A percentile compares a stretch with the other conserved stretches of the same genome.
Evolutionary conservation across 768 basidiomycete species (phyloP).

Genomic region (Terana coerulea): DNA sequence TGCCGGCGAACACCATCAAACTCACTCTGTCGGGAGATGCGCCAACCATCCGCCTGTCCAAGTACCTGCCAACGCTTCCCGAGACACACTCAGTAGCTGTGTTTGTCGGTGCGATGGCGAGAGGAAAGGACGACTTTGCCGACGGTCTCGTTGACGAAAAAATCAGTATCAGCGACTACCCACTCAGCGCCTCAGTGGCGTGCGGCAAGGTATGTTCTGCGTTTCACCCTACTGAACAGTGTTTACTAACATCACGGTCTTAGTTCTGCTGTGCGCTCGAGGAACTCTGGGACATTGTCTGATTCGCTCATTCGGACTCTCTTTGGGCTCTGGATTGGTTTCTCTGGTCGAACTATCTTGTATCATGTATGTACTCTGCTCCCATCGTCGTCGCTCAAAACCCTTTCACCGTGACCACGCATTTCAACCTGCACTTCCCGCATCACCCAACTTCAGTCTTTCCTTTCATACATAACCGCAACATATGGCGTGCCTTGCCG

Average conservation of each 20-base stretch:
- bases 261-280: constrained; percentile 91
- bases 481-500: neutral
- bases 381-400: constrained; percentile 5
- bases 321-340: neutral
- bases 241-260: constrained; percentile 2
- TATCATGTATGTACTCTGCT: constrained; percentile 14
- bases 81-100: constrained; percentile 88
- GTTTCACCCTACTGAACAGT: neutral
- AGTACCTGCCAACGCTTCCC: constrained; percentile 82
- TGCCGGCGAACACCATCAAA: constrained; percentile 94
- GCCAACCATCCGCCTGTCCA: constrained; percentile 72
- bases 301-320: constrained; percentile 17
- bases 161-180: constrained; percentile 93
- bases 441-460: constrained; percentile 17
- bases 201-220: constrained; percentile 83
- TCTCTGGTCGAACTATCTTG: neutral
- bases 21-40: constrained; percentile 94
- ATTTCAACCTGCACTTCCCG: constrained; percentile 21
- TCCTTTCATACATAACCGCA: constrained; percentile 9
- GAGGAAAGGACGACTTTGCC: constrained; percentile 95
- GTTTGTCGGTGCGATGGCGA: constrained; percentile 98
- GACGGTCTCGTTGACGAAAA: constrained; percentile 94
- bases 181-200: constrained; percentile 88
- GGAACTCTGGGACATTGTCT: constrained; percentile 93
- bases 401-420: constrained; percentile 14